Percentiles rank a stretch among this genome's conserved stretches.
Evolutionary conservation across 768 basidiomycete genomes (phyloP).

Genomic region (Mycena polygramma): DNA sequence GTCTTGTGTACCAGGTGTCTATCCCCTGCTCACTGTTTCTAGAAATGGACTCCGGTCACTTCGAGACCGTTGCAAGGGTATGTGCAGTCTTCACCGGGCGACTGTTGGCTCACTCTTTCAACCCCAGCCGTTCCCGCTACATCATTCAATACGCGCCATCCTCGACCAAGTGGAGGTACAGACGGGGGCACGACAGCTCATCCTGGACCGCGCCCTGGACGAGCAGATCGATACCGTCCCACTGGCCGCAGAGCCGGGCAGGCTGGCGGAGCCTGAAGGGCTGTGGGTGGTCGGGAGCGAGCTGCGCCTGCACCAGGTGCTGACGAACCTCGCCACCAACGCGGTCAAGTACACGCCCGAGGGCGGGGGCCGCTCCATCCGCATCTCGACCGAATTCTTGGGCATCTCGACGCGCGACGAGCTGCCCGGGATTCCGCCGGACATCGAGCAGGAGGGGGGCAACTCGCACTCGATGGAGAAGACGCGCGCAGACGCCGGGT

Average conservation of each 20-base stretch:
- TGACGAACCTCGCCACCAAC: constrained; percentile 55
- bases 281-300: constrained; percentile 57
- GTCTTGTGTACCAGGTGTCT: background rate
- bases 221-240: constrained; percentile 48
- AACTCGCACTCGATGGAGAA: background rate
- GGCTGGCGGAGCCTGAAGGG: constrained; percentile 22
- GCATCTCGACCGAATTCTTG: constrained; percentile 39
- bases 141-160: constrained; percentile 42
- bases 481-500: background rate
- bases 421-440: constrained; percentile 30
- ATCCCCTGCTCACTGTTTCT: background rate
- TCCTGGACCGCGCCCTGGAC: constrained; percentile 50
- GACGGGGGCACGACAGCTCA: constrained; percentile 41
- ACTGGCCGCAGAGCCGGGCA: background rate
- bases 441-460: constrained; percentile 16
- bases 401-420: constrained; percentile 33
- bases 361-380: constrained; percentile 44
- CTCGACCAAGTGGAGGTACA: constrained; percentile 43
- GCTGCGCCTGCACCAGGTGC: constrained; percentile 52
- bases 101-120: background rate
- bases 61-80: constrained; percentile 35
- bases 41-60: constrained; percentile 55
- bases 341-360: constrained; percentile 50
- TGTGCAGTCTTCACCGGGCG: too few species aligned
- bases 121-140: constrained; percentile 52